Evolutionary conservation across 129 eudicot genomes (phyloP), one percentile per base, ranked within the genome.

Genomic region (Chrysanthemum seticuspe): DNA sequence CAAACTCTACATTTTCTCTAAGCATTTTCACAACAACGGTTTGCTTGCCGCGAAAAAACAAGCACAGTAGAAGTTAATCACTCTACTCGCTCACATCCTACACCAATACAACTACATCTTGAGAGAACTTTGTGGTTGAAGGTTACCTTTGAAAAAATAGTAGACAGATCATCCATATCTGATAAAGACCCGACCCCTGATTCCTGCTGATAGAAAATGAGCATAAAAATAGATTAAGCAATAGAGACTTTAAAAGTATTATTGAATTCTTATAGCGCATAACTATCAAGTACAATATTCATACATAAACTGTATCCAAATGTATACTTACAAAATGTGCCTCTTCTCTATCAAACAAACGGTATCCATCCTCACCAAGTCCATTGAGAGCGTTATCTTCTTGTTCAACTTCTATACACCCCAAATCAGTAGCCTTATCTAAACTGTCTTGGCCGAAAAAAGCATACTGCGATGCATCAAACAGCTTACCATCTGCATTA

Each of bases 131-230:
- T 52, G 66, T 23, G 40, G 67, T 77, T 71, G 73, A 55, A 64
- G 67, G 71, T n/a, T 65, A 90, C 98, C 98, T 94, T 94, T 2
- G 92, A 83, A 87, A 87, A 94, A 44, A 90, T 90, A 67, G 94
- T 90, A 52, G 97, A 91, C 71, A 94, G 84, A 79, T 94, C 98
- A 88, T 94, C 98, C 51, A 84, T 56, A 34, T 94, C 98, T 56
- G 97, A 87, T 77, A 88, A 73, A 71, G 97, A 88, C 76, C 96
- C 88, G 60, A 86, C 67, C 70, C 84, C 91, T 21, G 81, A 82
- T 65, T 83, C 98, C 93, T 90, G 93, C 40, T 6, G 56, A 66
- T 54, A 74, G 74, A 72, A 78, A 72, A 51, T 65, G 15, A 73
- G 50, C 40, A 71, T 7, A 62, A 69, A 71, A 78, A 63, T 25